Conservation (phyloP, 179 eudicot genomes). For the Gypsophila paniculata region DNA sequence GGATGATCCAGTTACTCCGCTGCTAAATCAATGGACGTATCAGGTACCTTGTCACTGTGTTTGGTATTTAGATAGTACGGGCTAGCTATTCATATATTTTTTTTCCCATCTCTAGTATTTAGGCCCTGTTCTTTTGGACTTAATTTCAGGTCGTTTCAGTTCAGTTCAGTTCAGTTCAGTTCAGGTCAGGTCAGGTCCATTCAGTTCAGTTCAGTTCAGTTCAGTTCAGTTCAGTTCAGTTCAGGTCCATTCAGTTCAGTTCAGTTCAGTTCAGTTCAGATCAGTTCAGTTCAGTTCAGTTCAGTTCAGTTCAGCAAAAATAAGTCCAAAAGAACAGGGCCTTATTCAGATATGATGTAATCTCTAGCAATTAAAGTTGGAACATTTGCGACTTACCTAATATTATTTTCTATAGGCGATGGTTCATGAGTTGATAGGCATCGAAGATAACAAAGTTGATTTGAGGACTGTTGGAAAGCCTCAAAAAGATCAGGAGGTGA, state of each 20-base stretch:
- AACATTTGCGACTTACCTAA: slow-evolving; percentile 23
- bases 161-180: no score
- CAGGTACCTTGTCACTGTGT: slow-evolving; percentile 49
- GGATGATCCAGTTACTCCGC: slow-evolving; percentile 88
- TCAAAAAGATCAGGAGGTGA: slow-evolving; percentile 81
- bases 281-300: no score
- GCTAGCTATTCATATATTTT: slow-evolving; percentile 12
- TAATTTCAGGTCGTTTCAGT: no score
- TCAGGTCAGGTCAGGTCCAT: no score
- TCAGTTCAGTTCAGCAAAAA: no score
- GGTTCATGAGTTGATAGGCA: slow-evolving; percentile 86
- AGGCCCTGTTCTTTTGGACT: no score
- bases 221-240: no score
- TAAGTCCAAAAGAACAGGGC: no score
- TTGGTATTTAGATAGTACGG: slow-evolving; percentile 13
- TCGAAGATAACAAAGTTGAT: slow-evolving; percentile 87
- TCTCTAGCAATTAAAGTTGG: slow-evolving; percentile 12
- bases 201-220: no score
- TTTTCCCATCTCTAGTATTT: background rate
- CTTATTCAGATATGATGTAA: no score
- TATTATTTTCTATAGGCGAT: slow-evolving; percentile 51
- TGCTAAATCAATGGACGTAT: slow-evolving; percentile 92
- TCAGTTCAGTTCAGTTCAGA: no score
- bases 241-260: no score
- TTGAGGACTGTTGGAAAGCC: slow-evolving; percentile 54